Conservation (phyloP, 2,329 filamentous ascomycete species). For the Zarea fungicola region DNA sequence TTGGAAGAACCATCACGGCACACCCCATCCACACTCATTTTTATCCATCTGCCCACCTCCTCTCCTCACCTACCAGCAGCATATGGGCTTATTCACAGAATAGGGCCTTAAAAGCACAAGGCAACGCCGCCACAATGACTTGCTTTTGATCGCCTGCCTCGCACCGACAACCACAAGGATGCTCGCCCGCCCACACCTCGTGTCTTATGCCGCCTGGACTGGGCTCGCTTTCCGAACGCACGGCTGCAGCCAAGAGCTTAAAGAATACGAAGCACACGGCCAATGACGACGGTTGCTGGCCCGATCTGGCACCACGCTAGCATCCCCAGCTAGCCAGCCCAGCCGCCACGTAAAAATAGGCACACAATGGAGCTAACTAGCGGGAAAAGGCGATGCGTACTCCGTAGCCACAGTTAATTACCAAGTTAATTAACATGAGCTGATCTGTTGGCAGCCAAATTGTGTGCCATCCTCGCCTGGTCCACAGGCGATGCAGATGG, state of each 20-base stretch:
- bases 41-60: neutral
- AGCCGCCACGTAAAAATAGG: constrained; percentile 1
- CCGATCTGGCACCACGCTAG: constrained; percentile 10
- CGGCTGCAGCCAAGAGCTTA: constrained; percentile 3
- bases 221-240: neutral
- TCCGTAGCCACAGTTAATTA: neutral
- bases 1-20: no score
- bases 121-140: neutral
- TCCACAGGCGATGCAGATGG: neutral
- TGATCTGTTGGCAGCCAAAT: no score
- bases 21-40: no score
- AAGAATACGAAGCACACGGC: constrained; percentile 10
- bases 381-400: neutral
- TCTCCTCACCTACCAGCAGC: neutral
- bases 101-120: neutral
- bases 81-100: neutral
- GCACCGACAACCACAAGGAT: constrained; percentile 3
- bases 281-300: neutral
- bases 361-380: neutral
- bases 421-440: neutral
- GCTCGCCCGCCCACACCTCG: constrained; percentile 1
- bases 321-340: neutral
- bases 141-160: neutral
- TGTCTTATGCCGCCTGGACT: constrained; percentile 1
- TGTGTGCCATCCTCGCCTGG: constrained; percentile 1